Percentiles rank a stretch among this genome's conserved stretches.
phyloP scores from a whole-genome alignment of 2,329 filamentous ascomycete genomes.

The Neurospora sp. region DNA sequence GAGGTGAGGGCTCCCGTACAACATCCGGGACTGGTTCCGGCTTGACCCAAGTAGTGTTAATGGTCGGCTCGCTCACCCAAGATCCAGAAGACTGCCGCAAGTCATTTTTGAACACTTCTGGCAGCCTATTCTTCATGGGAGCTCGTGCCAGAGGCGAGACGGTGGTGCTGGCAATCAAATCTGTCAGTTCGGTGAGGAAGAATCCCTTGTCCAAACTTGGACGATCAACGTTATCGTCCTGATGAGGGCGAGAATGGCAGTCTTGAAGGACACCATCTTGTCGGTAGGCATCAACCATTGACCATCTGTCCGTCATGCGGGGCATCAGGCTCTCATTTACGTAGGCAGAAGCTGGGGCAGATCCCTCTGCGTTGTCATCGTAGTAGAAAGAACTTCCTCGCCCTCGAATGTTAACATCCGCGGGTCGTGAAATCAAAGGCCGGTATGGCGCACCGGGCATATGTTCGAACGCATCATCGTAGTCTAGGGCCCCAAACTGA shows the following conservation, averaged over 20 bases:
- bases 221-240: neutral
- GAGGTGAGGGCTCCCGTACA: neutral
- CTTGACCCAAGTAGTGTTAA: neutral
- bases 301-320: neutral
- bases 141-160: neutral
- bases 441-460: neutral
- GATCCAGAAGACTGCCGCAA: neutral
- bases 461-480: neutral
- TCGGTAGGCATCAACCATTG: too few relatives aligned
- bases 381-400: neutral
- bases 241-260: neutral
- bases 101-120: neutral
- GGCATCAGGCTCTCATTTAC: neutral
- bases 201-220: neutral
- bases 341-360: neutral
- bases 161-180: neutral
- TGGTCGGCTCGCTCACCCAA: neutral
- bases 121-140: neutral
- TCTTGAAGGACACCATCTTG: too few relatives aligned
- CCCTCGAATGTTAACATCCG: neutral
- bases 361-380: neutral
- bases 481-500: neutral
- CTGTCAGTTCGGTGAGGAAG: neutral
- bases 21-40: neutral
- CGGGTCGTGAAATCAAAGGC: neutral